Percentiles rank a stretch among this genome's conserved stretches.
phyloP scores from a whole-genome alignment of 163 green algal species.

The Volvox carteri region DNA sequence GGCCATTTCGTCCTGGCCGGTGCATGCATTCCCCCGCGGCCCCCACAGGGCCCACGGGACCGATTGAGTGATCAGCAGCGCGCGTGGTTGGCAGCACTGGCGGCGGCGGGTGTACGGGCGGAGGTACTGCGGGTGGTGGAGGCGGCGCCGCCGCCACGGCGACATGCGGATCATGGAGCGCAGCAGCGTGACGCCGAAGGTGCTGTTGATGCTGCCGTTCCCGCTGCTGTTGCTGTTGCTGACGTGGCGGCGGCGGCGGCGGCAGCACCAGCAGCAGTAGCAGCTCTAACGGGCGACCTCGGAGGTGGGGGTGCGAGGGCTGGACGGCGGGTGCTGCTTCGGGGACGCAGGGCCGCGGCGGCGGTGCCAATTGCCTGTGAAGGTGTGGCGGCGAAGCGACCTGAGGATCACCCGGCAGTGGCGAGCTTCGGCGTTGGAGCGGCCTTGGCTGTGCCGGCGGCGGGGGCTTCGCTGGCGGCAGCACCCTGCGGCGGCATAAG shows the following conservation, averaged over 20 bases:
- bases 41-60: constrained; percentile 81
- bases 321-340: neutral
- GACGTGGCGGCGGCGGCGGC: neutral
- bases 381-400: neutral
- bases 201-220: too few relatives aligned
- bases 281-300: neutral
- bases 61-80: constrained; percentile 89
- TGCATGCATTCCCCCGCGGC: neutral
- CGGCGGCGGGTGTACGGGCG: constrained; percentile 68
- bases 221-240: neutral
- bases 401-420: neutral
- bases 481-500: neutral
- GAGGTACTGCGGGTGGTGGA: constrained; percentile 83
- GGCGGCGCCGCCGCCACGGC: constrained; percentile 6
- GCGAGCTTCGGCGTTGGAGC: too few relatives aligned
- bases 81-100: constrained; percentile 86
- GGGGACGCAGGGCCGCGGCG: neutral
- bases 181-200: neutral
- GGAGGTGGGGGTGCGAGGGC: neutral
- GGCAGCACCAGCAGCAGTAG: neutral
- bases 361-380: neutral
- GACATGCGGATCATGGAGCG: neutral
- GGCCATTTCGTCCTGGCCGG: too few relatives aligned
- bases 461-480: neutral
- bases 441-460: too few relatives aligned